Percentiles rank a stretch among this genome's conserved stretches.
Evolutionary conservation across 1,284 basidiomycete genomes (phyloP).

Genomic region (Pisolithus thermaeus): DNA sequence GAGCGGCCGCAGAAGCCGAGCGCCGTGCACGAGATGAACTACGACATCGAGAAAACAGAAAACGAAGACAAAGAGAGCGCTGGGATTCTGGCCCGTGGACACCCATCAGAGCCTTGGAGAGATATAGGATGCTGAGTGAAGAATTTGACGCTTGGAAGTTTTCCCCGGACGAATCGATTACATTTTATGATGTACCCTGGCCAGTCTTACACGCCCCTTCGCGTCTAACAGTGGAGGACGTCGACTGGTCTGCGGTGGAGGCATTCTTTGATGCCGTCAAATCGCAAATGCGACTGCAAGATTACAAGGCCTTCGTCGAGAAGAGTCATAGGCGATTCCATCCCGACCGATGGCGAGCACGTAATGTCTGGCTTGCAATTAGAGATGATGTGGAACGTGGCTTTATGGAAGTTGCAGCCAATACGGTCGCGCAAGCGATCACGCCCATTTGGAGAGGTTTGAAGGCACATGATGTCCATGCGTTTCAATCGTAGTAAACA

Average conservation of each 20-base stretch:
- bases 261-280: conserved; percentile 56
- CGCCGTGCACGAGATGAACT: conserved; percentile 27
- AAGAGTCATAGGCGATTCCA: conserved; percentile 55
- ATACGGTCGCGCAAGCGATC: conserved; percentile 29
- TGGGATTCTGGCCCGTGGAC: conserved; percentile 59
- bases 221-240: conserved; percentile 50
- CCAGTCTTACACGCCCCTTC: conserved; percentile 53
- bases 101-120: conserved; percentile 53
- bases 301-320: conserved; percentile 59
- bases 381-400: conserved; percentile 26
- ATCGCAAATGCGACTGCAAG: conserved; percentile 46
- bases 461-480: conserved; percentile 15
- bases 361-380: conserved; percentile 27
- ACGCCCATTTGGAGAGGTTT: conserved; percentile 26
- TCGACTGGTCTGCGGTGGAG: conserved; percentile 65
- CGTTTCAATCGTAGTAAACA: too few species aligned
- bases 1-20: conserved; percentile 23
- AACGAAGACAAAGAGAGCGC: conserved; percentile 37
- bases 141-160: conserved; percentile 59
- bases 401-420: conserved; percentile 28
- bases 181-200: conserved; percentile 64
- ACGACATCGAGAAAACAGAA: conserved; percentile 35
- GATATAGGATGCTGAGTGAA: conserved; percentile 53
- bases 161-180: conserved; percentile 41
- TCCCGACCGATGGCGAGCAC: conserved; percentile 30